A percentile compares a stretch with the other conserved stretches of the same genome.
Evolutionary conservation across 768 basidiomycete species (phyloP).

Genomic region (Gymnopilus dilepis): DNA sequence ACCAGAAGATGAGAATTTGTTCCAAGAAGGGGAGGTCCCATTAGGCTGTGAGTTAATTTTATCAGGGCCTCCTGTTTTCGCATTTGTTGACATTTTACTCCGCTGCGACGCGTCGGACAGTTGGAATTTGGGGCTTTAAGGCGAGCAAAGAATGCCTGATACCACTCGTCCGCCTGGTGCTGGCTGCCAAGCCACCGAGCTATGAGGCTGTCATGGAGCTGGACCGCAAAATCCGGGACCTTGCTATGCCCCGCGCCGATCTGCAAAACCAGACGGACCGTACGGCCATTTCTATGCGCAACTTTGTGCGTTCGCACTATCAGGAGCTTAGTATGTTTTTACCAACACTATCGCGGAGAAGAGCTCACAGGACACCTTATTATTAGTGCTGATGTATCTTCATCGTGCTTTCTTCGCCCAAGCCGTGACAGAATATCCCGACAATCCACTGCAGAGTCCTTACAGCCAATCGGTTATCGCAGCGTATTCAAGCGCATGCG

Average conservation of each 20-base stretch:
- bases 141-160: conserved; percentile 46
- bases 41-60: conserved; percentile 46
- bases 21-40: conserved; percentile 47
- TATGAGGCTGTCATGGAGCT: conserved; percentile 55
- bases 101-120: conserved; percentile 30
- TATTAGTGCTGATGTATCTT: conserved; percentile 55
- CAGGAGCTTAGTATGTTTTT: conserved; percentile 47
- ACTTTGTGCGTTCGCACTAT: conserved; percentile 48
- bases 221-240: conserved; percentile 52
- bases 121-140: conserved; percentile 53
- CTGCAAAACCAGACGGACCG: conserved; percentile 30
- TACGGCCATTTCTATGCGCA: conserved; percentile 46
- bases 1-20: conserved; percentile 49
- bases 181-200: conserved; percentile 46
- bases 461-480: conserved; percentile 56
- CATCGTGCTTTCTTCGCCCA: conserved; percentile 65
- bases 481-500: conserved; percentile 56
- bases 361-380: neutral
- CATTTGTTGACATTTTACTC: conserved; percentile 8
- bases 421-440: conserved; percentile 53
- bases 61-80: conserved; percentile 2
- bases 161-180: conserved; percentile 45
- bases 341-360: neutral
- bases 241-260: conserved; percentile 33
- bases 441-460: conserved; percentile 52